phyloP scores from a whole-genome alignment of 1,284 basidiomycete genomes.

The Ganoderma sinense region DNA sequence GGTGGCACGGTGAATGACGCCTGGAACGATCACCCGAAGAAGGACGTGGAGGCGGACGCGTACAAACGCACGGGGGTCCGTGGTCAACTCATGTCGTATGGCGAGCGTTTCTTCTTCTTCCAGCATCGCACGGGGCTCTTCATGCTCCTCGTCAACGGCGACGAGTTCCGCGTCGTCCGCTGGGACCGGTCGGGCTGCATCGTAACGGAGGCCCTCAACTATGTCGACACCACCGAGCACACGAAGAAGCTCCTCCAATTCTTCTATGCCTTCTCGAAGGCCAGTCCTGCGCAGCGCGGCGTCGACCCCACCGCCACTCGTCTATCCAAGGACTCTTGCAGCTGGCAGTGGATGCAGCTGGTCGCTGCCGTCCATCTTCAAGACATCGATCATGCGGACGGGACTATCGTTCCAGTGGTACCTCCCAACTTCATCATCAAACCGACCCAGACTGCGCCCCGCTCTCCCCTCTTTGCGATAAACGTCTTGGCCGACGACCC shows the following conservation, averaged over 20 bases:
- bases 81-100: slow-evolving; percentile 11
- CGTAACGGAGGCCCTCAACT: slow-evolving; percentile 5
- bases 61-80: background rate
- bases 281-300: background rate
- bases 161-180: slow-evolving; percentile 3
- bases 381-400: slow-evolving; percentile 10
- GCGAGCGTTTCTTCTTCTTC: background rate
- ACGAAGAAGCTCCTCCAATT: slow-evolving; percentile 9
- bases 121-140: slow-evolving; percentile 5
- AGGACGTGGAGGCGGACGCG: background rate
- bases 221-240: background rate
- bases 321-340: background rate
- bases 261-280: slow-evolving; percentile 1
- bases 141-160: slow-evolving; percentile 1
- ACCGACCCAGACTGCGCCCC: background rate
- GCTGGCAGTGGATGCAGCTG: slow-evolving; percentile 14
- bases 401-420: background rate
- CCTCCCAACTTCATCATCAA: background rate
- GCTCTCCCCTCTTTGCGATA: background rate
- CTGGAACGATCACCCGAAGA: background rate
- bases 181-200: slow-evolving; percentile 9
- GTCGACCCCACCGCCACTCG: slow-evolving; percentile 15
- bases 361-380: background rate
- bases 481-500: background rate
- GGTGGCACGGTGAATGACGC: background rate